A percentile compares a stretch with the other conserved stretches of the same genome.
phyloP scores from a whole-genome alignment of 2,329 filamentous ascomycete genomes.

The Aspergillus unguis region DNA sequence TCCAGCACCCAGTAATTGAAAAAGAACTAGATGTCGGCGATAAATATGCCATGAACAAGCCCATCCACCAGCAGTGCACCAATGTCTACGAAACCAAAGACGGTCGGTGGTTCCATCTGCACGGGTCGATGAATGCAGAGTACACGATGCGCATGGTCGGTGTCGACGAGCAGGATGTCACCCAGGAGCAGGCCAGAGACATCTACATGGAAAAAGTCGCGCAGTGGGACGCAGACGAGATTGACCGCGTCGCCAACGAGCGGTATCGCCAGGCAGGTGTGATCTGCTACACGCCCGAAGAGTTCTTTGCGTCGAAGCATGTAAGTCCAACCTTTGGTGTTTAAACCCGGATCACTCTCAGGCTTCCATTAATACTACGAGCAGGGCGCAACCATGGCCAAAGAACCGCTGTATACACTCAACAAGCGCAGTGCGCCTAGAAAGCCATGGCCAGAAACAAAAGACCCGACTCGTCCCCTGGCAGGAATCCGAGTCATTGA shows the following conservation, averaged over 20 bases:
- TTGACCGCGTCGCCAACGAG: slow-evolving; percentile 4
- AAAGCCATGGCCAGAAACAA: not conserved
- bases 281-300: slow-evolving; percentile 5
- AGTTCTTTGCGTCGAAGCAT: slow-evolving; percentile 3
- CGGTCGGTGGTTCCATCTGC: slow-evolving; percentile 14
- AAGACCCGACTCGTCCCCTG: slow-evolving; percentile 28
- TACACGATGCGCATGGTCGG: not conserved
- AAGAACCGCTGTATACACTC: not conserved
- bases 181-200: not conserved
- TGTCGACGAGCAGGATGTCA: not conserved
- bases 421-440: not conserved
- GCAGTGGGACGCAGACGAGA: not conserved
- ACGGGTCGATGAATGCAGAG: slow-evolving; percentile 4
- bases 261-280: slow-evolving; percentile 9
- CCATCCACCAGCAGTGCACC: not conserved
- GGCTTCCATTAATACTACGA: not conserved
- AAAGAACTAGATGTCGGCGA: not conserved
- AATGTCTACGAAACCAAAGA: slow-evolving; percentile 18
- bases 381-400: not conserved
- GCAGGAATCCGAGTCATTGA: slow-evolving; percentile 69
- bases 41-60: not conserved
- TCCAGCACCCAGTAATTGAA: not conserved
- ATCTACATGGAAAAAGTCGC: not conserved
- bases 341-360: not conserved
- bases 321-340: not conserved